These are phyloP conservation scores for Metschnikowia borealis DNA, from an alignment of 805 yeast genomes.

Conservation along the genomic window DNA sequence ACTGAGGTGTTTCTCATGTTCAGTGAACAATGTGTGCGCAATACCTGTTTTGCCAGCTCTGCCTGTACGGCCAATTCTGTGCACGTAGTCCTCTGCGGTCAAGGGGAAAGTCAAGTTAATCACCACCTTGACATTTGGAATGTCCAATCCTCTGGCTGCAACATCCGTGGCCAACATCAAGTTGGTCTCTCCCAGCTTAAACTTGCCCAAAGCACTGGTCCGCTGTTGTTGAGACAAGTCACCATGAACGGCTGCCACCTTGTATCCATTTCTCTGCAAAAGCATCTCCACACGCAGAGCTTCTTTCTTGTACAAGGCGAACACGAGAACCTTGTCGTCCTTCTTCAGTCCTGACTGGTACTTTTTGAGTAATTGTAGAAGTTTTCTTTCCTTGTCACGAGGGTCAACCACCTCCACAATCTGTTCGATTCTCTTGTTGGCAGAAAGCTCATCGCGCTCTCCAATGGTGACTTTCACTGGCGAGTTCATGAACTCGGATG, in stretches of 20 bases:
- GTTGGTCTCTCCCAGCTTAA: conserved; percentile 74
- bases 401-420: conserved; percentile 85
- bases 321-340: conserved; percentile 81
- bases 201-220: conserved; percentile 77
- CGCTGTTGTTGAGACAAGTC: conserved; percentile 91
- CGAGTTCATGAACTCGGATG: conserved; percentile 71
- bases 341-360: conserved; percentile 63
- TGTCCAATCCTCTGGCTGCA: conserved; percentile 96
- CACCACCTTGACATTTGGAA: conserved; percentile 94
- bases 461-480: conserved; percentile 95
- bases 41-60: conserved; percentile 95
- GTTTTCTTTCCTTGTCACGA: conserved; percentile 69
- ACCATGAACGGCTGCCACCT: conserved; percentile 93
- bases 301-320: conserved; percentile 95
- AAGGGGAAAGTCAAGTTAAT: conserved; percentile 94
- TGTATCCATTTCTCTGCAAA: conserved; percentile 66
- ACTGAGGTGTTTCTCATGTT: conserved; percentile 91
- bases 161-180: conserved; percentile 94
- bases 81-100: conserved; percentile 95
- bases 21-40: conserved; percentile 94
- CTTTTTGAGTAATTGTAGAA: conserved; percentile 66
- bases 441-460: conserved; percentile 88
- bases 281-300: conserved; percentile 85
- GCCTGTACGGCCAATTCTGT: conserved; percentile 96
- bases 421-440: conserved; percentile 91